Percentiles rank a stretch among this genome's conserved stretches.
These are phyloP conservation scores for Cladosporium sp. DNA, from an alignment of 2,329 filamentous ascomycete genomes.

Conservation along the genomic window DNA sequence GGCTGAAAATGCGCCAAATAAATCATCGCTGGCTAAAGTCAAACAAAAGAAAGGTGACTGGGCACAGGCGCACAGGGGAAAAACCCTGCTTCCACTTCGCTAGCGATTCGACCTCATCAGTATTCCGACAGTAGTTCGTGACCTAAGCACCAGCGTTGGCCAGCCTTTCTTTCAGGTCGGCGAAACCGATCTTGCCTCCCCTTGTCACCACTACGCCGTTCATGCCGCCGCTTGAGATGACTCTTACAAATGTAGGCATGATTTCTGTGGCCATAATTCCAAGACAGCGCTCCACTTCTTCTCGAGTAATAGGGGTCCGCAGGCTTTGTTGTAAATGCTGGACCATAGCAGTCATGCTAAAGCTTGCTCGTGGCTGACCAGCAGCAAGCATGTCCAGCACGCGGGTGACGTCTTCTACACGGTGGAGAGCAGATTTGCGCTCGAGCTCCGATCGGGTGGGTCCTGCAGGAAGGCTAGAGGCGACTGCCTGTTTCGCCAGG, in stretches of 20 bases:
- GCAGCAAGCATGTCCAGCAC: conserved; percentile 46
- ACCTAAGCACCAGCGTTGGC: conserved; percentile 21
- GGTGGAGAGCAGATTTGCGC: conserved; percentile 49
- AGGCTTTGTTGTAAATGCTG: conserved; percentile 49
- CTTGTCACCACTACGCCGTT: conserved; percentile 46
- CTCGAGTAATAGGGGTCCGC: conserved; percentile 46
- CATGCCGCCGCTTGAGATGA: conserved; percentile 41
- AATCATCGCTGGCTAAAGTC: conserved; percentile 12
- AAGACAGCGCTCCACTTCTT: conserved; percentile 47
- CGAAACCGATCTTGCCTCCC: conserved; percentile 27
- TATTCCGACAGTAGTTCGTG: too few species aligned
- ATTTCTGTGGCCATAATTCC: conserved; percentile 47
- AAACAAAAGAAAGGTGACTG: conserved; percentile 3
- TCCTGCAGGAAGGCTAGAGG: conserved; percentile 39
- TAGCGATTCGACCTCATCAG: background rate
- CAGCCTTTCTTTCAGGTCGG: conserved; percentile 32
- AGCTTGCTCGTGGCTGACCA: conserved; percentile 41
- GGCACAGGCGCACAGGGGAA: background rate
- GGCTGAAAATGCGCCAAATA: background rate
- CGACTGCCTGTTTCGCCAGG: conserved; percentile 49
- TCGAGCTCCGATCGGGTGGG: conserved; percentile 46
- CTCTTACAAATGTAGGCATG: conserved; percentile 44
- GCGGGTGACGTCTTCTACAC: conserved; percentile 47
- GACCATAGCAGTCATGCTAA: conserved; percentile 45
- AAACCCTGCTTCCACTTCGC: background rate